Conservation (phyloP, 306 rosid species). For the Casuarina equisetifolia region DNA sequence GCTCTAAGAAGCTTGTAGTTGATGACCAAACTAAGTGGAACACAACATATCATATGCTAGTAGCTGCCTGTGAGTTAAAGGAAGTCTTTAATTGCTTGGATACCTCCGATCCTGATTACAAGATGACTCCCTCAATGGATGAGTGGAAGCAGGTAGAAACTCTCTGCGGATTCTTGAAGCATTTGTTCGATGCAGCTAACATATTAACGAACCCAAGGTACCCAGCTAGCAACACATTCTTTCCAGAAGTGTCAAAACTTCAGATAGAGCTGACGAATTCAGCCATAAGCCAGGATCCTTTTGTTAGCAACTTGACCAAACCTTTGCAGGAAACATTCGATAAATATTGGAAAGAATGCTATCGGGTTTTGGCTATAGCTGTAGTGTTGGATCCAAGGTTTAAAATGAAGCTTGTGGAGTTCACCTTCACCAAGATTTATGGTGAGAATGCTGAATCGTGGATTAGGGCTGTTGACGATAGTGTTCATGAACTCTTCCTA, state of each 20-base stretch:
- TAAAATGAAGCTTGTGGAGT: conserved; percentile 77
- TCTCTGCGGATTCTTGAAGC: conserved; percentile 65
- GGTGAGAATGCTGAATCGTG: conserved; percentile 70
- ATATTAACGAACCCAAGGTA: conserved; percentile 46
- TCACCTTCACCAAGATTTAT: conserved; percentile 57
- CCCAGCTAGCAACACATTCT: conserved; percentile 76
- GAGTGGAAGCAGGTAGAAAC: conserved; percentile 80
- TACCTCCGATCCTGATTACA: conserved; percentile 53
- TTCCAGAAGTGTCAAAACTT: conserved; percentile 66
- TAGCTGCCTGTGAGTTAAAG: conserved; percentile 70
- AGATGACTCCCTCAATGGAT: conserved; percentile 46
- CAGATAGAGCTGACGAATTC: conserved; percentile 62
- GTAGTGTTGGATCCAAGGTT: conserved; percentile 85
- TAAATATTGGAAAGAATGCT: conserved; percentile 78
- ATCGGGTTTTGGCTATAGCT: conserved; percentile 74
- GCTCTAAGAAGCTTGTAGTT: conserved; percentile 52
- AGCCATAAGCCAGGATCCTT: conserved; percentile 66
- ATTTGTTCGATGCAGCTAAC: conserved; percentile 65
- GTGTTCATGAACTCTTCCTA: conserved; percentile 71
- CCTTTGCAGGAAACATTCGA: conserved; percentile 76
- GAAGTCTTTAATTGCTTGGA: conserved; percentile 84
- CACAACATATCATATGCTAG: conserved; percentile 82
- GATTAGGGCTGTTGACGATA: conserved; percentile 64
- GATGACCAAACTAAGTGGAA: conserved; percentile 82
- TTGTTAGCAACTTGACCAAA: conserved; percentile 52